Conservation (phyloP, 2,329 filamentous ascomycete genomes). For the Trichoderma simmonsii region DNA sequence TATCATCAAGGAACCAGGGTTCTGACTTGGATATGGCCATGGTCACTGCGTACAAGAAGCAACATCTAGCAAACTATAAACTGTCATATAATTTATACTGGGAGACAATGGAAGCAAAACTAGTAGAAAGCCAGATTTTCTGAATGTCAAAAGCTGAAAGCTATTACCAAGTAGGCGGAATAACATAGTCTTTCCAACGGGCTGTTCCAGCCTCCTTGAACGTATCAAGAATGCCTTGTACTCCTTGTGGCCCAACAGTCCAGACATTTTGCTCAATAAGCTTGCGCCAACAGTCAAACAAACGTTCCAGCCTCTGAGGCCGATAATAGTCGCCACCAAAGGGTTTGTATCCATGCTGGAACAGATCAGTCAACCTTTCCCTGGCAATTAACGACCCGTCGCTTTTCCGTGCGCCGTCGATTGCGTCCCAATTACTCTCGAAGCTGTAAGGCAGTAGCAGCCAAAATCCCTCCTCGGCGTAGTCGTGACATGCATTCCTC, state of each 20-base stretch:
- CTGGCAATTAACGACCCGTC: not conserved
- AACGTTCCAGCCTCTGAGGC: constrained; percentile 20
- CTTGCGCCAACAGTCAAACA: constrained; percentile 15
- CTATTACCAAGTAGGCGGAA: constrained; percentile 19
- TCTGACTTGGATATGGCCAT: not conserved
- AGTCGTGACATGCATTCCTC: not conserved
- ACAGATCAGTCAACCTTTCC: constrained; percentile 26
- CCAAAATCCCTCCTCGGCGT: constrained; percentile 4
- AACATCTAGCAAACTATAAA: not conserved
- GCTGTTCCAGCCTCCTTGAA: constrained; percentile 16
- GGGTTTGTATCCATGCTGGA: constrained; percentile 34
- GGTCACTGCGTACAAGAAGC: not conserved
- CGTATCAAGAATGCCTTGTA: constrained; percentile 15
- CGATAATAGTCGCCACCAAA: constrained; percentile 32
- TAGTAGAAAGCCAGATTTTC: not conserved
- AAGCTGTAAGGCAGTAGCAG: not conserved
- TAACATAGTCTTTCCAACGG: constrained; percentile 15
- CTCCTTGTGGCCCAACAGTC: constrained; percentile 19
- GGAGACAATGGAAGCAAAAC: not conserved
- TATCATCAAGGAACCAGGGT: not conserved
- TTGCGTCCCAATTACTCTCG: not conserved
- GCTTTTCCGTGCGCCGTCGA: not conserved
- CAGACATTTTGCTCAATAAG: constrained; percentile 16
- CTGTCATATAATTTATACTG: not conserved
- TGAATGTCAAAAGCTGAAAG: not conserved